Base-by-base conservation (phyloP, 2,329 filamentous ascomycete species). In the Epichloe coenophiala region DNA sequence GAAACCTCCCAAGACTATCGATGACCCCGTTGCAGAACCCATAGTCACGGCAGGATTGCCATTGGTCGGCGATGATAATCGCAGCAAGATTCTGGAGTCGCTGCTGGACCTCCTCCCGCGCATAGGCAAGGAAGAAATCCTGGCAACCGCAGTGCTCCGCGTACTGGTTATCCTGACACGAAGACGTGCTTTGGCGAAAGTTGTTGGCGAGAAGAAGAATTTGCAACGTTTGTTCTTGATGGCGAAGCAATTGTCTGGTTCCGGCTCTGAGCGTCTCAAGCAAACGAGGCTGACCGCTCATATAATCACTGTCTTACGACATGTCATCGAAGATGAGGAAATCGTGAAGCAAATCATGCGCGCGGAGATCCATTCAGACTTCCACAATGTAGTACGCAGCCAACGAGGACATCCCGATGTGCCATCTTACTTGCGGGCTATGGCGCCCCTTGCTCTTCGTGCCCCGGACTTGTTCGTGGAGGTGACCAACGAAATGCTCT, bases 261-360 rank as follows among this genome's bases (percentile, higher is more conserved):
- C 82, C 33, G 85, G 86, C 6, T 86, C 88, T 33, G 79, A 86
- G 50, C 83, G 84, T 50, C 76, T 98, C 9, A 74, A 70, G 54
- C 73, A 76, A 40, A 73, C 70, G 2, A 71, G 71, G 49, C 68
- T 79, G 39, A 71, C 73, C 3, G 65, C 72, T 21, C 77, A 84
- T 51, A 84, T 95, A 59, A 84, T 97, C 77, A 78, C 91, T 12
- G 84, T 96, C 48, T 71, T 98, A 41, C 83, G 94, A 40, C 93
- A 98, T 61, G 84, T 98, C 56, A 80, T 97, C 49, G 93, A 98
- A 67, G 94, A 98, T 61, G 88, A 95, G 47, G 84, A 89, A 17
- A 93, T 85, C 2, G 77, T 97, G 53, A 88, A 86, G 57, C 88
- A 96, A 63, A 83, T 95, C 53, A 96, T 98, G 86, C 79, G 84